Conservation (phyloP, 1,284 basidiomycete species). For the Ganoderma lucidum region DNA sequence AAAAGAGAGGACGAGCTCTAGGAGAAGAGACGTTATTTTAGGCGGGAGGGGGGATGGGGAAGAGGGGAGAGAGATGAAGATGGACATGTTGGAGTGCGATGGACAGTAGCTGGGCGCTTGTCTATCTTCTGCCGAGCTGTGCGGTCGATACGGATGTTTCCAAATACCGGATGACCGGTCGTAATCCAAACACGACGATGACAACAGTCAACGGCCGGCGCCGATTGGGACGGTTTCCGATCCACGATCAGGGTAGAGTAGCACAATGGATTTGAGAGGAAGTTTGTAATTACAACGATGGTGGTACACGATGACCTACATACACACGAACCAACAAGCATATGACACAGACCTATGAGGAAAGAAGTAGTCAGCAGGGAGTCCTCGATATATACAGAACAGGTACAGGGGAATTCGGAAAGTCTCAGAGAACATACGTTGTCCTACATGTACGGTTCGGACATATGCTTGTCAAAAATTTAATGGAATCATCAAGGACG, state of each 20-base stretch:
- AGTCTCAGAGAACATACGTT: conserved; percentile 53
- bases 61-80: neutral
- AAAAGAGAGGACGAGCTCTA: conserved; percentile 4
- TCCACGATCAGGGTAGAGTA: neutral
- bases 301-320: neutral
- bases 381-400: neutral
- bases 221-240: neutral
- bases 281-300: neutral
- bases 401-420: conserved; percentile 11
- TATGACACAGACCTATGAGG: conserved; percentile 1
- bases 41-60: conserved; percentile 2
- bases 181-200: neutral
- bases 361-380: conserved; percentile 7
- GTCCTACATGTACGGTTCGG: conserved; percentile 58
- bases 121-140: neutral
- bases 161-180: neutral
- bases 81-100: neutral
- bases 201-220: neutral
- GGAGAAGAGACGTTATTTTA: neutral
- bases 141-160: neutral
- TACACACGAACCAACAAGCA: too few relatives aligned
- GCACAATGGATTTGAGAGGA: neutral
- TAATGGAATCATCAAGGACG: conserved; percentile 50
- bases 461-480: conserved; percentile 65
- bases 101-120: neutral